Conservation (phyloP, 176 grass and related monocot genomes). For the Oryza coarctata region DNA sequence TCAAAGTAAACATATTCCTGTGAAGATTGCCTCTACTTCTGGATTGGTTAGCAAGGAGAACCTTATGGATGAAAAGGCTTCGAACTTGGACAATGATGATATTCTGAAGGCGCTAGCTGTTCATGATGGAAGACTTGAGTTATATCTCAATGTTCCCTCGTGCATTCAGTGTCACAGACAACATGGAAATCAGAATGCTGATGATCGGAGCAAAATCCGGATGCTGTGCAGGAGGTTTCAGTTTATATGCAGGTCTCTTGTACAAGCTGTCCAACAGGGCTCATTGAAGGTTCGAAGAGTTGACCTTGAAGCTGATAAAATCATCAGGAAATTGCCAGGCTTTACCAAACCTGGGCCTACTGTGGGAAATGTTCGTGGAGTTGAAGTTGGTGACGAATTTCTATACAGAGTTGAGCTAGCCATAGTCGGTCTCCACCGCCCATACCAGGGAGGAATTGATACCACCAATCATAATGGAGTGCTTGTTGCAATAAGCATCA, state of each 20-base stretch:
- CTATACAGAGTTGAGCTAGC: conserved; percentile 64
- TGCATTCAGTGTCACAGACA: background rate
- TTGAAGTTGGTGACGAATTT: conserved; percentile 89
- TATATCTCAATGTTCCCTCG: conserved; percentile 27
- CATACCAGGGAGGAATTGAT: conserved; percentile 69
- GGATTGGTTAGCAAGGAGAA: conserved; percentile 21
- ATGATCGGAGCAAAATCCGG: conserved; percentile 44
- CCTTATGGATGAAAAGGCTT: conserved; percentile 23
- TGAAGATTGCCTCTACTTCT: background rate
- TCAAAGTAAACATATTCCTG: background rate
- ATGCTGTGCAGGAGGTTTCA: conserved; percentile 50
- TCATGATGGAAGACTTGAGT: conserved; percentile 35
- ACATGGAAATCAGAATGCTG: conserved; percentile 17
- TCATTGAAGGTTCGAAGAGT: conserved; percentile 35
- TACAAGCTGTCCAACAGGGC: conserved; percentile 39
- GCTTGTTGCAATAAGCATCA: conserved; percentile 64
- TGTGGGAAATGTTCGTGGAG: conserved; percentile 60
- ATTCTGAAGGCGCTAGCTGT: conserved; percentile 27
- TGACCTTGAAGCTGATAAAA: conserved; percentile 49
- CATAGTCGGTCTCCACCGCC: conserved; percentile 68
- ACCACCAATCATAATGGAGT: conserved; percentile 25
- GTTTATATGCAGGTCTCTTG: conserved; percentile 47
- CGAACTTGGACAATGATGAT: conserved; percentile 24
- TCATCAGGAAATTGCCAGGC: conserved; percentile 37
- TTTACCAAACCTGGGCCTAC: conserved; percentile 43